Evolutionary conservation across 139 green algal species (phyloP), one percentile per base, ranked within the genome.

Genomic region (Zygnema cylindricum): DNA sequence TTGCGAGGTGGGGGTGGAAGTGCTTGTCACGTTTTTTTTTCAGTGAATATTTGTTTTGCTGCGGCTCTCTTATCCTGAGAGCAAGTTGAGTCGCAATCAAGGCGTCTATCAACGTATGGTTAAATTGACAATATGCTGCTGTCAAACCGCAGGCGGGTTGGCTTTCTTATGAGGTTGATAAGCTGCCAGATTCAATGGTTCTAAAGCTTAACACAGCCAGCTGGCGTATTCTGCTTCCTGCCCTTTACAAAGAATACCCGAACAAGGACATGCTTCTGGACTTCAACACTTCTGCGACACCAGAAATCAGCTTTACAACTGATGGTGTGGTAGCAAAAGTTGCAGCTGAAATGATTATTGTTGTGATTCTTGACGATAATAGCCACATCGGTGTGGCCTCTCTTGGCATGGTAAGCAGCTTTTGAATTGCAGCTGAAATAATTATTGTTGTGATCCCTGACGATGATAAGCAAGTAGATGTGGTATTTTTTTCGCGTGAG

Each of bases 201-300:
- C 3, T 89, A 7, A 63, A 86, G 42, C 71, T 89, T 7, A 89
- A 89, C 75, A 89, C 84, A 2, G 36, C 73, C 7, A 89, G 84
- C 35, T 89, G 84, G 84, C 71, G 75, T 3, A 88, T 88, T 42
- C 38, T 89, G 84, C 69, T 89, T 16, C 84, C 84, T 11, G 7
- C n/a, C 11, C 75, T 89, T 73, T 89, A 89, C 35, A 71, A 77
- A 3, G 11, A 89, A 75, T 89, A 89, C 35, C 84, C 84, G 1
- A 88, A 89, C 40, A 35, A 2, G 71, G 7, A 73, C 23, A 88
- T 89, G 30, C 32, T 54, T 1, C 75, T 89, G 2, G n/a, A 88
- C 7, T 38, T 89, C 39, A 88, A 36, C 33, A 39, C 40, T 54
- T 71, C 84, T 2, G 41, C 84, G 7, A n/a, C 63, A 30, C 84